Evolutionary conservation across 805 yeast genomes (phyloP).

Genomic region (Candida schatavii): DNA sequence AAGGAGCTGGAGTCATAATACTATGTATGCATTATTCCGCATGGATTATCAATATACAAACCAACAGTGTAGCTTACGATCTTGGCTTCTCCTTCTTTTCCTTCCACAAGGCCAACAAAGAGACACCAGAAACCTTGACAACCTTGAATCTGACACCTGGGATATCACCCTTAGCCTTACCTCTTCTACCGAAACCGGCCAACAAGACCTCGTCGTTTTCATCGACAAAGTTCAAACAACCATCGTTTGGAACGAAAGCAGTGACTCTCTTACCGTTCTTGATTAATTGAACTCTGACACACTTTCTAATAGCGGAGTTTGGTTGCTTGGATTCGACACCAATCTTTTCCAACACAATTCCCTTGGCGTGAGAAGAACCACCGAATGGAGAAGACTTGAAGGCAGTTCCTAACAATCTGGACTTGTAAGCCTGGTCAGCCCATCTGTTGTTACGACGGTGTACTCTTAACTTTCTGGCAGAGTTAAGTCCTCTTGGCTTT

Average conservation of each 20-base stretch:
- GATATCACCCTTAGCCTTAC: slow-evolving; percentile 99
- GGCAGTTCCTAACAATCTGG: slow-evolving; percentile 99
- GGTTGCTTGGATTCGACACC: slow-evolving; percentile 99
- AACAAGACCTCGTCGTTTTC: slow-evolving; percentile 99
- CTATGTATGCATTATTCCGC: slow-evolving; percentile 17
- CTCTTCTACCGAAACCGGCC: slow-evolving; percentile 99
- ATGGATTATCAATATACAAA: slow-evolving; percentile 19
- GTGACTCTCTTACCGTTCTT: slow-evolving; percentile 99
- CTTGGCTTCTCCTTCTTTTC: slow-evolving; percentile 99
- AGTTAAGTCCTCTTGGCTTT: slow-evolving; percentile 99
- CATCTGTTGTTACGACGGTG: slow-evolving; percentile 99
- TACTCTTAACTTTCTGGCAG: slow-evolving; percentile 99
- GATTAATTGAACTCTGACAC: slow-evolving; percentile 99
- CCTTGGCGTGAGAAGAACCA: slow-evolving; percentile 99
- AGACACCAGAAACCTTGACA: slow-evolving; percentile 99
- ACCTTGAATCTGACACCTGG: slow-evolving; percentile 99
- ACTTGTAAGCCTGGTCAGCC: slow-evolving; percentile 98
- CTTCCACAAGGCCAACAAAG: slow-evolving; percentile 99
- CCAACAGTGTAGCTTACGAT: slow-evolving; percentile 57
- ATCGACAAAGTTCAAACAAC: slow-evolving; percentile 99
- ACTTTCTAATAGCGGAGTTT: slow-evolving; percentile 99
- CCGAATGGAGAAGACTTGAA: slow-evolving; percentile 99
- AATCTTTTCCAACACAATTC: slow-evolving; percentile 98
- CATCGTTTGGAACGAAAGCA: slow-evolving; percentile 99
- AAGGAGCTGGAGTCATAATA: no score